These are phyloP conservation scores for Beauveria sp. DNA, from an alignment of 2,329 filamentous ascomycete genomes.

Conservation along the genomic window DNA sequence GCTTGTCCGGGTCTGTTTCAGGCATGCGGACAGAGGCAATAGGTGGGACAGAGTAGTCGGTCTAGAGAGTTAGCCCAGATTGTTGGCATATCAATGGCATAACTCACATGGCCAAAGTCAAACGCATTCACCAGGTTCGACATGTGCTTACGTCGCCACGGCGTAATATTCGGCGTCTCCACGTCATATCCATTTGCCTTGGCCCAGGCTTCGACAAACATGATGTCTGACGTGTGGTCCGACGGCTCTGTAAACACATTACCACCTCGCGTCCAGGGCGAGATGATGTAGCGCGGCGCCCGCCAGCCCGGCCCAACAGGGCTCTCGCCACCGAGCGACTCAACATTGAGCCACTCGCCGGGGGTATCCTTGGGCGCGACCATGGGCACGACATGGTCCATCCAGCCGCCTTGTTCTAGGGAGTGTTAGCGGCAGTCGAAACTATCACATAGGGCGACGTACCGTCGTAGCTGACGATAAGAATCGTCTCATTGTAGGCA, in stretches of 20 bases:
- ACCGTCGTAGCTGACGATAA: conserved; percentile 44
- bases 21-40: conserved; percentile 31
- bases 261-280: conserved; percentile 45
- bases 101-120: conserved; percentile 31
- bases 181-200: conserved; percentile 24
- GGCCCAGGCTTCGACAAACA: conserved; percentile 42
- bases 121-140: conserved; percentile 25
- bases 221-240: conserved; percentile 46
- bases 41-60: conserved; percentile 36
- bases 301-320: conserved; percentile 31
- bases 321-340: conserved; percentile 23
- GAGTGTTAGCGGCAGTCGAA: not conserved
- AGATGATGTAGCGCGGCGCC: conserved; percentile 44
- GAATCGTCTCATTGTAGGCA: conserved; percentile 38
- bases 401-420: conserved; percentile 42
- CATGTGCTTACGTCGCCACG: conserved; percentile 20
- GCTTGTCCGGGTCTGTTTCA: conserved; percentile 24
- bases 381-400: conserved; percentile 43
- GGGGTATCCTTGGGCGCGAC: conserved; percentile 38
- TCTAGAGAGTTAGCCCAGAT: conserved; percentile 12
- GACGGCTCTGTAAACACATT: conserved; percentile 45
- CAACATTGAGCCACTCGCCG: conserved; percentile 43
- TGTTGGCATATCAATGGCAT: not conserved
- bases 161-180: conserved; percentile 16
- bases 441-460: not conserved